Conservation (phyloP, 2,329 filamentous ascomycete genomes). For the Rhynchosporium secalis region DNA sequence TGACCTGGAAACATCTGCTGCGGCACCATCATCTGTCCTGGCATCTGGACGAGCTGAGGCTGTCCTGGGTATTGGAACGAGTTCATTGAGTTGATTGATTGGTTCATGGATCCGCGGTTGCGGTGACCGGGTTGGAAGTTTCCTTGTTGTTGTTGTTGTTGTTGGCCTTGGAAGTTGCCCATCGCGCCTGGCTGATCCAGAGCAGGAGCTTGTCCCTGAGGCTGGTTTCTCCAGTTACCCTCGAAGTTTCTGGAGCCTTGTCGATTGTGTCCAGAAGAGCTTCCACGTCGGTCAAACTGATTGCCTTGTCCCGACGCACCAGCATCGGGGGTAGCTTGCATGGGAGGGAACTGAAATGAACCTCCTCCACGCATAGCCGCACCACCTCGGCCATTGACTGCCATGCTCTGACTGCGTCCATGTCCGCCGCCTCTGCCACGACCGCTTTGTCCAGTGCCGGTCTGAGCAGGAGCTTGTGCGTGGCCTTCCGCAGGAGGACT, state of each 20-base stretch:
- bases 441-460: slow-evolving; percentile 27
- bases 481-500: slow-evolving; percentile 35
- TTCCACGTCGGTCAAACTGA: slow-evolving; percentile 76
- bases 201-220: slow-evolving; percentile 48
- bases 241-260: slow-evolving; percentile 93
- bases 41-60: slow-evolving; percentile 83
- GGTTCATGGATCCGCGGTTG: slow-evolving; percentile 78
- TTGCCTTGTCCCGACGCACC: slow-evolving; percentile 46
- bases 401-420: slow-evolving; percentile 89
- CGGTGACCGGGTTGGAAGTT: slow-evolving; percentile 93
- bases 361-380: slow-evolving; percentile 62
- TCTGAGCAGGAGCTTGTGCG: slow-evolving; percentile 27
- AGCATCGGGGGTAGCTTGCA: slow-evolving; percentile 52
- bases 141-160: slow-evolving; percentile 67
- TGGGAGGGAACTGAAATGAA: slow-evolving; percentile 68
- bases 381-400: slow-evolving; percentile 67
- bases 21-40: slow-evolving; percentile 80
- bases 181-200: slow-evolving; percentile 56
- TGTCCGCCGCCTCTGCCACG: slow-evolving; percentile 60
- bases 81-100: slow-evolving; percentile 80
- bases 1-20: slow-evolving; percentile 83
- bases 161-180: slow-evolving; percentile 62
- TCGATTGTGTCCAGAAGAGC: slow-evolving; percentile 69
- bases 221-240: slow-evolving; percentile 92
- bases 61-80: slow-evolving; percentile 88